Evolutionary conservation across 2,329 filamentous ascomycete species (phyloP).

Genomic region (Ceratocystis albifundus): DNA sequence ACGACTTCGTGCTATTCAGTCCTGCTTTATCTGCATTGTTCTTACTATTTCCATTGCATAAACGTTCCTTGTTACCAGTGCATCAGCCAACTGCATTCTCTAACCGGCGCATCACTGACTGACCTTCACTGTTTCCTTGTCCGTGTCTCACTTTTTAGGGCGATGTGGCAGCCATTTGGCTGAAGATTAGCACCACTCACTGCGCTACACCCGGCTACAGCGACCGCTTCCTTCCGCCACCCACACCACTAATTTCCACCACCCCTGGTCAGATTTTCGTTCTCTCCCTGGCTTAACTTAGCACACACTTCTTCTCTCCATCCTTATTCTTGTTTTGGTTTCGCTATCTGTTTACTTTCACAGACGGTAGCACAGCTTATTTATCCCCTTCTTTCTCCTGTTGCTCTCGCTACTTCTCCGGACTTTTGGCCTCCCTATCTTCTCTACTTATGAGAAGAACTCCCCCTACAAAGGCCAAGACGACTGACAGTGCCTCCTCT

Average conservation of each 20-base stretch:
- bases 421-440: not conserved
- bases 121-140: not conserved
- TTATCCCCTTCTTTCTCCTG: not conserved
- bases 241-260: constrained; percentile 3
- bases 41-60: not conserved
- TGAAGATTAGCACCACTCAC: not conserved
- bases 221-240: constrained; percentile 12
- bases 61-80: not conserved
- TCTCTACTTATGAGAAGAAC: constrained; percentile 46
- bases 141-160: not conserved
- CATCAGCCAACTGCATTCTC: not conserved
- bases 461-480: constrained; percentile 52
- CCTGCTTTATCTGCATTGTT: not conserved
- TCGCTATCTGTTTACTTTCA: constrained; percentile 1
- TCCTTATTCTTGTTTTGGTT: not conserved
- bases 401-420: not conserved
- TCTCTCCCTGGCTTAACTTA: not conserved
- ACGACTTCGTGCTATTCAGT: not conserved
- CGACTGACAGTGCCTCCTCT: constrained; percentile 40
- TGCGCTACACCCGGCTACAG: not conserved
- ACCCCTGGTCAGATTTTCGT: constrained; percentile 3
- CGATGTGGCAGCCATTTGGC: too few relatives aligned
- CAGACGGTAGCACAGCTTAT: not conserved
- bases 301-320: not conserved
- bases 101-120: not conserved